phyloP scores from a whole-genome alignment of 345 rosid species.

The Hibiscus syriacus region DNA sequence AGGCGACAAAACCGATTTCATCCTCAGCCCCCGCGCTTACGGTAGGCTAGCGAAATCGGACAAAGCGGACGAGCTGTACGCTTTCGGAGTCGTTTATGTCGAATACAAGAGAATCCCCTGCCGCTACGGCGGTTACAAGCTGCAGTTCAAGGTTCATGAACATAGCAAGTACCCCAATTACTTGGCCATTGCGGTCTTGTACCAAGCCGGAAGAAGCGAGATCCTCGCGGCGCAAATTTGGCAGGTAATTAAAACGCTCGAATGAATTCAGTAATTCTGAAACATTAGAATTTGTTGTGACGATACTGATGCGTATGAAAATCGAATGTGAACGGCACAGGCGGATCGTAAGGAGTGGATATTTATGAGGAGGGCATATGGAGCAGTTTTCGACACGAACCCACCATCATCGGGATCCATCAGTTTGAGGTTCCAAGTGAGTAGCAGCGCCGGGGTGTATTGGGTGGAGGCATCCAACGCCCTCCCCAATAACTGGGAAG shows the following conservation, averaged over 20 bases:
- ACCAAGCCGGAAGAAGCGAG: constrained; percentile 48
- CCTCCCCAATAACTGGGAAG: constrained; percentile 58
- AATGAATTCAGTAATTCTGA: neutral
- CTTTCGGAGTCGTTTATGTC: constrained; percentile 61
- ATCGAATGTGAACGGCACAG: constrained; percentile 16
- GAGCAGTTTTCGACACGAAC: constrained; percentile 56
- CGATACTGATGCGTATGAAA: neutral
- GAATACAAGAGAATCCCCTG: constrained; percentile 72
- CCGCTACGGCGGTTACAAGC: constrained; percentile 35
- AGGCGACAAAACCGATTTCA: constrained; percentile 72
- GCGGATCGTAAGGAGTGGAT: constrained; percentile 66
- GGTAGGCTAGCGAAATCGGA: constrained; percentile 39
- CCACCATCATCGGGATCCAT: constrained; percentile 56
- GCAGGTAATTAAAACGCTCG: constrained; percentile 28
- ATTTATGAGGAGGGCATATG: constrained; percentile 65
- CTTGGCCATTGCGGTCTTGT: constrained; percentile 51
- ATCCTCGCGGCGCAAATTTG: too few species aligned
- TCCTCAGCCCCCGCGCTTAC: constrained; percentile 63
- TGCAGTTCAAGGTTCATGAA: too few species aligned
- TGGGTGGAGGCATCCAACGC: constrained; percentile 49
- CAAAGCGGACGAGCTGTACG: constrained; percentile 31
- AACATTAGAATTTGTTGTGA: neutral
- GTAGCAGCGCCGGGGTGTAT: constrained; percentile 29
- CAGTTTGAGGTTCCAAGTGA: constrained; percentile 45
- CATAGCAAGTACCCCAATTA: constrained; percentile 53